Percentiles rank a stretch among this genome's conserved stretches.
phyloP scores from a whole-genome alignment of 2,329 filamentous ascomycete species.

The Ceratocystis colombiana region DNA sequence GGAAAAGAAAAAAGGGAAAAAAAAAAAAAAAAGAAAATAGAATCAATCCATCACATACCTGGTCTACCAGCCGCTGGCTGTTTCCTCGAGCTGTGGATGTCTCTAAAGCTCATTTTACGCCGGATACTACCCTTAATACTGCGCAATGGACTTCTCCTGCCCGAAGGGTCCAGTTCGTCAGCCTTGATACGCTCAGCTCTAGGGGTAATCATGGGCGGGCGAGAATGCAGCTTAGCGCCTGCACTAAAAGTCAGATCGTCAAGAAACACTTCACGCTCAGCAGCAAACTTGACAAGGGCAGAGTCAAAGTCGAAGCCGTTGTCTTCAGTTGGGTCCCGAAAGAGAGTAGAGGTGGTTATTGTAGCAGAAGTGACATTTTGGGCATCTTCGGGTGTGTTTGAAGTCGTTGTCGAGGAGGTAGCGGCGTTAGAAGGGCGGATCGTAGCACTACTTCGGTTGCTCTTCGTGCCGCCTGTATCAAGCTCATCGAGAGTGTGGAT shows the following conservation, averaged over 20 bases:
- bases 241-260: slow-evolving; percentile 85
- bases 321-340: slow-evolving; percentile 31
- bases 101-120: slow-evolving; percentile 81
- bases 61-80: slow-evolving; percentile 67
- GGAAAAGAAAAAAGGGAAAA: background rate
- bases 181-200: slow-evolving; percentile 71
- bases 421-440: slow-evolving; percentile 41
- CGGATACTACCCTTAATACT: slow-evolving; percentile 75
- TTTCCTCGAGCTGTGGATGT: slow-evolving; percentile 91
- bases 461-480: slow-evolving; percentile 45
- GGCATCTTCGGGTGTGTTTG: slow-evolving; percentile 2
- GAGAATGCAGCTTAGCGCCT: slow-evolving; percentile 61
- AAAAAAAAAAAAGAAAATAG: background rate
- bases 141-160: slow-evolving; percentile 46
- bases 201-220: slow-evolving; percentile 64
- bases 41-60: slow-evolving; percentile 39
- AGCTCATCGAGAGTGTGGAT: slow-evolving; percentile 48
- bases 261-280: slow-evolving; percentile 86
- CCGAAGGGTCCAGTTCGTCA: slow-evolving; percentile 51
- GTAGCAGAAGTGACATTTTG: slow-evolving; percentile 21
- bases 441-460: slow-evolving; percentile 57
- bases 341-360: slow-evolving; percentile 31
- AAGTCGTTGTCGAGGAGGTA: slow-evolving; percentile 25
- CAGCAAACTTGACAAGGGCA: slow-evolving; percentile 85
- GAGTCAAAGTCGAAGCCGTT: slow-evolving; percentile 83